phyloP scores from a whole-genome alignment of 163 green algal species.

The Chlamydomonas reinhardtii region DNA sequence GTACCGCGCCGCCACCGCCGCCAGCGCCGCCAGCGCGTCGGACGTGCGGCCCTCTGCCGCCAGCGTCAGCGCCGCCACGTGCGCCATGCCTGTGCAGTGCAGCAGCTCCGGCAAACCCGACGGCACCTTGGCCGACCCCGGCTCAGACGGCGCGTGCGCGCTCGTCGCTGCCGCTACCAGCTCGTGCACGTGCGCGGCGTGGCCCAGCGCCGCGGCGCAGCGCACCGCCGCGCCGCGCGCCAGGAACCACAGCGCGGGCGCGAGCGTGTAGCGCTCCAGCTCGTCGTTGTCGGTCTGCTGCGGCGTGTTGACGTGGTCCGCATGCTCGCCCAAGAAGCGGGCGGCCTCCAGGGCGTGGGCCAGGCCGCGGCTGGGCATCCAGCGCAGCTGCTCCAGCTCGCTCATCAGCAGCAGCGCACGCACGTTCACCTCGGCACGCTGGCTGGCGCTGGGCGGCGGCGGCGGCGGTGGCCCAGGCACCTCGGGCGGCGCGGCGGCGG shows the following conservation, averaged over 20 bases:
- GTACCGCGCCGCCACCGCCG: constrained; percentile 41
- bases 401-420: constrained; percentile 47
- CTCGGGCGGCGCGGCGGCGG: background rate
- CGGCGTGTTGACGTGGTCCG: constrained; percentile 31
- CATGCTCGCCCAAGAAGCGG: constrained; percentile 28
- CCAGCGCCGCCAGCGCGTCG: constrained; percentile 55
- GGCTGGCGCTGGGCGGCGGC: constrained; percentile 3
- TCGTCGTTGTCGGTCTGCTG: constrained; percentile 54
- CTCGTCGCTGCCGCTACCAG: background rate
- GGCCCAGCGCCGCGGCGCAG: constrained; percentile 53
- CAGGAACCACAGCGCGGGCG: constrained; percentile 51
- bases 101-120: constrained; percentile 11
- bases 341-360: constrained; percentile 49
- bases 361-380: constrained; percentile 45
- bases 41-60: constrained; percentile 38
- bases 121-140: constrained; percentile 10
- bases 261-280: constrained; percentile 49
- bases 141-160: constrained; percentile 32
- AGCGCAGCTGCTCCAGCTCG: constrained; percentile 56
- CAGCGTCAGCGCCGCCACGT: constrained; percentile 29
- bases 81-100: constrained; percentile 8
- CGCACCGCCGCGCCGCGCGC: constrained; percentile 12
- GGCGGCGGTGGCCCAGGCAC: background rate
- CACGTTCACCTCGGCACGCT: constrained; percentile 50
- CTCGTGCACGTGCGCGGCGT: constrained; percentile 37